Evolutionary conservation across 495 filamentous ascomycete genomes (phyloP).

Genomic region (Podospora australis): DNA sequence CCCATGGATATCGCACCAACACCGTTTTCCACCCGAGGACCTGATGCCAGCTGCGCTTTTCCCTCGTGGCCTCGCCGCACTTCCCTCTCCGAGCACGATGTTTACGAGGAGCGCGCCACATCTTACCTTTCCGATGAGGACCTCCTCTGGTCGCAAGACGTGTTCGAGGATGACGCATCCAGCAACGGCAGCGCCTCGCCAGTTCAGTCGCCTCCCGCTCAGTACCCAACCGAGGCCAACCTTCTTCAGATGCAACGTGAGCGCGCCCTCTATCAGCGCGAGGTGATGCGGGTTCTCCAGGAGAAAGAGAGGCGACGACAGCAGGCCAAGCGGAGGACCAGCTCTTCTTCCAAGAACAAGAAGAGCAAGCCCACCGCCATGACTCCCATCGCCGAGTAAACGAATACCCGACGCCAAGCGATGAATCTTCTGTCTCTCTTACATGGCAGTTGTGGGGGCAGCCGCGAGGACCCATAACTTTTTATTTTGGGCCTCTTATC

Average conservation of each 20-base stretch:
- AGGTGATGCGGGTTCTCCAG: conserved; percentile 34
- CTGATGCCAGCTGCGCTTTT: conserved; percentile 41
- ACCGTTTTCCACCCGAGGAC: conserved; percentile 30
- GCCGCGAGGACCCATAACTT: too few relatives aligned
- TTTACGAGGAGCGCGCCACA: conserved; percentile 35
- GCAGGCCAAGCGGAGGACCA: conserved; percentile 27
- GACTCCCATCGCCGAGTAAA: conserved; percentile 41
- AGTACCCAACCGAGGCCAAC: conserved; percentile 30
- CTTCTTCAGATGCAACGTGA: conserved; percentile 39
- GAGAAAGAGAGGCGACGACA: conserved; percentile 43
- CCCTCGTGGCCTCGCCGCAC: conserved; percentile 46
- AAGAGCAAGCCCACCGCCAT: conserved; percentile 42
- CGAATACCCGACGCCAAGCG: background rate
- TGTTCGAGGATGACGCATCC: conserved; percentile 38
- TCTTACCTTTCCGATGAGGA: conserved; percentile 48
- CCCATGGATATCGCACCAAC: conserved; percentile 49
- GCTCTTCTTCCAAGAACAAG: conserved; percentile 35
- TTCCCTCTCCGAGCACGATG: conserved; percentile 34
- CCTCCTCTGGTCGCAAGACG: conserved; percentile 30
- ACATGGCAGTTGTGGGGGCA: too few relatives aligned
- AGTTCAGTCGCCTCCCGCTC: conserved; percentile 22
- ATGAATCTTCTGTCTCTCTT: too few relatives aligned
- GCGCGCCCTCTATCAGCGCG: conserved; percentile 39
- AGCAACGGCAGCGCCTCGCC: conserved; percentile 40
- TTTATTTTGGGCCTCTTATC: background rate